Evolutionary conservation across 176 grass and related monocot genomes (phyloP).

Genomic region (Guadua angustifolia): DNA sequence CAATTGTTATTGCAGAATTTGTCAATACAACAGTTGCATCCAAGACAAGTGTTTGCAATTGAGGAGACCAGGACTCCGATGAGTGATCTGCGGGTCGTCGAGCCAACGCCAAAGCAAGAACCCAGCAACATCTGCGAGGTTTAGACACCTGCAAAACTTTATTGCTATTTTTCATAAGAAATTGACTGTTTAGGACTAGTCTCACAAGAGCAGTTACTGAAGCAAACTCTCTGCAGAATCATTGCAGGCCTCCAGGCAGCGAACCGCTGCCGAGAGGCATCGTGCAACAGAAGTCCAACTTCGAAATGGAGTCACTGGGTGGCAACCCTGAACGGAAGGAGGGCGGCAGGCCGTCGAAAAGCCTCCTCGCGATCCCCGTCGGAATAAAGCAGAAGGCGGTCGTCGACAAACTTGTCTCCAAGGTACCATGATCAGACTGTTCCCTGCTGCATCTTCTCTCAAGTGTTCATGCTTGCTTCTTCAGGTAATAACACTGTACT

Average conservation of each 20-base stretch:
- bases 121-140: conserved; percentile 45
- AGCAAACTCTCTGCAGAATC: conserved; percentile 52
- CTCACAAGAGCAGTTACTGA: conserved; percentile 26
- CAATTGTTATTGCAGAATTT: conserved; percentile 32
- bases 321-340: conserved; percentile 50
- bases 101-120: conserved; percentile 19
- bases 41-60: neutral
- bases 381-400: conserved; percentile 80
- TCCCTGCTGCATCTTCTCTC: neutral
- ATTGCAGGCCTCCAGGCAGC: conserved; percentile 61
- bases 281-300: conserved; percentile 68
- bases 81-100: neutral
- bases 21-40: conserved; percentile 42
- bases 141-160: conserved; percentile 3
- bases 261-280: conserved; percentile 83
- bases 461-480: neutral
- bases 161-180: neutral
- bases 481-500: neutral
- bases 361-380: conserved; percentile 80
- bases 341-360: conserved; percentile 42
- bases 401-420: conserved; percentile 74
- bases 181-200: neutral
- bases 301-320: conserved; percentile 65
- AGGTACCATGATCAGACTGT: conserved; percentile 53
- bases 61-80: neutral